phyloP scores from a whole-genome alignment of 306 rosid species.

The Adenanthera pavonina region DNA sequence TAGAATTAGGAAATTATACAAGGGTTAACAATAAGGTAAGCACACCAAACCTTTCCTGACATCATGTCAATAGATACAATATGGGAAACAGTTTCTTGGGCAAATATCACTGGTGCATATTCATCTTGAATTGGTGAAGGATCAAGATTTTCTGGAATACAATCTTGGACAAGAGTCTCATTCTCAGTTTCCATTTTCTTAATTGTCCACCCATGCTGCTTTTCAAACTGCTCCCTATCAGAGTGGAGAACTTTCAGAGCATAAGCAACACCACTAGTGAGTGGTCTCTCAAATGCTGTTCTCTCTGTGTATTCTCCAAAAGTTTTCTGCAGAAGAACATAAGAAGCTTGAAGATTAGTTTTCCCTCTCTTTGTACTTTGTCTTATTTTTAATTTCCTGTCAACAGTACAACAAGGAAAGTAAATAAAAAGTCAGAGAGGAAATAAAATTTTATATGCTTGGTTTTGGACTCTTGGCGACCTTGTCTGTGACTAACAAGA shows the following conservation, averaged over 20 bases:
- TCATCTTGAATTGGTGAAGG: conserved; percentile 94
- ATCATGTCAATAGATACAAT: conserved; percentile 99
- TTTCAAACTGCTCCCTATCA: conserved; percentile 80
- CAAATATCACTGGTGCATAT: conserved; percentile 98
- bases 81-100: conserved; percentile 98
- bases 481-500: background rate
- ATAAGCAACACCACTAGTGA: conserved; percentile 97
- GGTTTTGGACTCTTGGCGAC: background rate
- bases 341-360: conserved; percentile 34
- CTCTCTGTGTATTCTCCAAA: conserved; percentile 91
- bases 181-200: conserved; percentile 91
- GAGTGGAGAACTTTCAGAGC: conserved; percentile 88
- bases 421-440: conserved; percentile 9
- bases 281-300: conserved; percentile 92
- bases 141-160: conserved; percentile 87
- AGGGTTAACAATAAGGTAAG: conserved; percentile 22
- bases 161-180: conserved; percentile 90
- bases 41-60: conserved; percentile 89
- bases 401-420: conserved; percentile 10
- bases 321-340: conserved; percentile 64
- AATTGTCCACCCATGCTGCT: conserved; percentile 85
- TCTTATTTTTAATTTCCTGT: background rate
- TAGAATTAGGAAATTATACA: background rate
- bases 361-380: background rate
- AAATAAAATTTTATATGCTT: background rate